phyloP scores from a whole-genome alignment of 1,139 yeast genomes.

The Taphrina betulina region DNA sequence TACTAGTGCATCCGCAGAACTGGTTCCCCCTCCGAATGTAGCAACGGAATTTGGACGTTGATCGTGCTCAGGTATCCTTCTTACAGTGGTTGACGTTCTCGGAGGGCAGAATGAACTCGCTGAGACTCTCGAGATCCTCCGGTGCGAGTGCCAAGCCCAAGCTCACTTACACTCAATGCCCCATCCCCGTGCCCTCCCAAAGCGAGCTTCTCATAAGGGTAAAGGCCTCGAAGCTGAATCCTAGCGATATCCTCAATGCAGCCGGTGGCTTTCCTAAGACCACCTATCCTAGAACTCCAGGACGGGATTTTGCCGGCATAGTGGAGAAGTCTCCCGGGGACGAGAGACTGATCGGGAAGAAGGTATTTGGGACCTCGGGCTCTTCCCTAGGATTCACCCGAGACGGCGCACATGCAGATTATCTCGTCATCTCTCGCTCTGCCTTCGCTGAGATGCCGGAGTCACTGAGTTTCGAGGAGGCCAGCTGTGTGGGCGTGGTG shows the following conservation, averaged over 20 bases:
- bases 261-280: slow-evolving; percentile 12
- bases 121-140: too few relatives aligned
- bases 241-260: slow-evolving; percentile 11
- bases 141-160: too few relatives aligned
- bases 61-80: too few relatives aligned
- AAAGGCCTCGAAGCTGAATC: slow-evolving; percentile 10
- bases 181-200: not conserved
- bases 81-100: too few relatives aligned
- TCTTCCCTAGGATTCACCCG: slow-evolving; percentile 2
- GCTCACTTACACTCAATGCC: too few relatives aligned
- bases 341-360: not conserved
- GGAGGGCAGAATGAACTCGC: too few relatives aligned
- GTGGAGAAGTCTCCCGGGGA: not conserved
- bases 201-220: slow-evolving; percentile 2
- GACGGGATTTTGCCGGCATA: slow-evolving; percentile 16
- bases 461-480: not conserved
- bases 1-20: too few relatives aligned
- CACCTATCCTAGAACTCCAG: slow-evolving; percentile 6
- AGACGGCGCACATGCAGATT: slow-evolving; percentile 20
- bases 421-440: not conserved
- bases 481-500: slow-evolving; percentile 3
- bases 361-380: slow-evolving; percentile 16
- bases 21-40: too few relatives aligned
- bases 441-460: not conserved
- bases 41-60: too few relatives aligned